Evolutionary conservation across 768 basidiomycete species (phyloP).

Genomic region (Mycena galopus): DNA sequence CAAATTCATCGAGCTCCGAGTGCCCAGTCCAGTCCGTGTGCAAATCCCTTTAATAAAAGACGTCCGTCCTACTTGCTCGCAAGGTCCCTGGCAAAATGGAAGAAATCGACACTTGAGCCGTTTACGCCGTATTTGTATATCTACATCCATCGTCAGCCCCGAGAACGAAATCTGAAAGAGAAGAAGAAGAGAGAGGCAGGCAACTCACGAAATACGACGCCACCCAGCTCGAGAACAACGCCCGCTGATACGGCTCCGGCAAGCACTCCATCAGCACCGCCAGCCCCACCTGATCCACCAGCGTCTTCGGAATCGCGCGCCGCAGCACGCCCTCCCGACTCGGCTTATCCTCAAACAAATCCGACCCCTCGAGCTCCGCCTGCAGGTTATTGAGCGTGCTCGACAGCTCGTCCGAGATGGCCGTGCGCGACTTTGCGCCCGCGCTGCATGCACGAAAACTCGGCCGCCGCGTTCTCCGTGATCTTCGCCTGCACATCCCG

Average conservation of each 20-base stretch:
- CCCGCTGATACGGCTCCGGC: slow-evolving; percentile 85
- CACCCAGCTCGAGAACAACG: slow-evolving; percentile 92
- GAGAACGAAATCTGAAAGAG: neutral
- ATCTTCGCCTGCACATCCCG: slow-evolving; percentile 94
- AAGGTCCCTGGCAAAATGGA: slow-evolving; percentile 91
- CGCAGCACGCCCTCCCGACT: slow-evolving; percentile 83
- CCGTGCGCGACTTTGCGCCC: slow-evolving; percentile 89
- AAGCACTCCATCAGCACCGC: slow-evolving; percentile 83
- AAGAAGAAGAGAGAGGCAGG: too few relatives aligned
- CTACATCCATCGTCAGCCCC: slow-evolving; percentile 51
- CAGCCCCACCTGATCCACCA: slow-evolving; percentile 88
- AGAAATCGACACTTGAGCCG: slow-evolving; percentile 93
- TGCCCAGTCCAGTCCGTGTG: neutral
- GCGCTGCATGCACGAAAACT: slow-evolving; percentile 93
- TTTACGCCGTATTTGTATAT: slow-evolving; percentile 94
- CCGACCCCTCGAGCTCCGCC: slow-evolving; percentile 90
- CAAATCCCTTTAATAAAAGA: too few relatives aligned
- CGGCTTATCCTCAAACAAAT: slow-evolving; percentile 86
- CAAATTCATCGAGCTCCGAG: neutral
- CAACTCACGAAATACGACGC: slow-evolving; percentile 87
- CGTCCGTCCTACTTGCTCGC: slow-evolving; percentile 42
- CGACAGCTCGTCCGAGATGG: slow-evolving; percentile 96
- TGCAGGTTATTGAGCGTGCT: slow-evolving; percentile 91
- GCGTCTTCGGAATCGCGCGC: slow-evolving; percentile 88
- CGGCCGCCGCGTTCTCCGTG: slow-evolving; percentile 89